These are phyloP conservation scores for Diatrype stigma DNA, from an alignment of 2,329 filamentous ascomycete genomes.

Conservation along the genomic window DNA sequence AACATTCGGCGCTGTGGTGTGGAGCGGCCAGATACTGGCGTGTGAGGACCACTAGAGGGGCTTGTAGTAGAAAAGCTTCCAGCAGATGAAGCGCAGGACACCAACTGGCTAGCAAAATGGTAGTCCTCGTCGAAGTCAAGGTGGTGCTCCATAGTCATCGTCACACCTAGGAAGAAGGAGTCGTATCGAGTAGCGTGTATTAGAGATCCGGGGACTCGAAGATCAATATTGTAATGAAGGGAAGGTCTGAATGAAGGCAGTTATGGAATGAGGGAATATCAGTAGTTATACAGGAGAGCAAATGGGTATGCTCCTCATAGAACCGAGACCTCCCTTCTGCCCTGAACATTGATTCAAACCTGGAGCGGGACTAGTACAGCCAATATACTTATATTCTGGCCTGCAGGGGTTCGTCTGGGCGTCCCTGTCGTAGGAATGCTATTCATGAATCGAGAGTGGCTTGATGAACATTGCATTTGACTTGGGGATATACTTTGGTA, in stretches of 20 bases:
- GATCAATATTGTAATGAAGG: constrained; percentile 11
- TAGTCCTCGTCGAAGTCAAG: constrained; percentile 31
- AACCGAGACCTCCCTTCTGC: constrained; percentile 17
- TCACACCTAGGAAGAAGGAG: constrained; percentile 14
- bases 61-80: constrained; percentile 28
- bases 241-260: constrained; percentile 8
- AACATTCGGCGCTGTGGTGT: constrained; percentile 22
- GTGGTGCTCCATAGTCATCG: constrained; percentile 27
- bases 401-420: constrained; percentile 20
- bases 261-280: constrained; percentile 25
- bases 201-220: constrained; percentile 8
- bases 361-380: constrained; percentile 20
- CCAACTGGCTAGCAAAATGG: constrained; percentile 15
- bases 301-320: constrained; percentile 14
- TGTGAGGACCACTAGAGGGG: constrained; percentile 26
- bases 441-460: constrained; percentile 15
- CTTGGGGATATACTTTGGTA: background rate
- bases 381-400: constrained; percentile 24
- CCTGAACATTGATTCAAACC: constrained; percentile 13
- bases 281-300: constrained; percentile 23
- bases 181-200: constrained; percentile 9
- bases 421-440: constrained; percentile 23
- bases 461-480: constrained; percentile 3
- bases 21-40: constrained; percentile 29
- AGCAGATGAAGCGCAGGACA: constrained; percentile 20